Evolutionary conservation across 2,329 filamentous ascomycete genomes (phyloP).

Genomic region (Colletotrichum musicola): DNA sequence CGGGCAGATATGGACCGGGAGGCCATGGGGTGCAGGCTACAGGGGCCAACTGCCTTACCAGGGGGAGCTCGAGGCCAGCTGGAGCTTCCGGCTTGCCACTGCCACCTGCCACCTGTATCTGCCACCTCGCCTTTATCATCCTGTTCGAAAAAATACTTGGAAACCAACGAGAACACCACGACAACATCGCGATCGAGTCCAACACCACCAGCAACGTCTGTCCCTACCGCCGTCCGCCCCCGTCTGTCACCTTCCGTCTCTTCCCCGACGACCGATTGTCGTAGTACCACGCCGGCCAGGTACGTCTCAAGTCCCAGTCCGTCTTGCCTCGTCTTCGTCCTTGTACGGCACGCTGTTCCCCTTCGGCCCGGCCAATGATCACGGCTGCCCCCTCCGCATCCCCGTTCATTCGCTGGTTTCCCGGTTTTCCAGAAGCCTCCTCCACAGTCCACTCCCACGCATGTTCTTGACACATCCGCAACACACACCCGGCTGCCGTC

Average conservation of each 20-base stretch:
- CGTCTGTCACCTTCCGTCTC: background rate
- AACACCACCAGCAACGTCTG: background rate
- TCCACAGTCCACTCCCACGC: slow-evolving; percentile 28
- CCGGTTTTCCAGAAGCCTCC: slow-evolving; percentile 34
- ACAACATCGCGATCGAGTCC: background rate
- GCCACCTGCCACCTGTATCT: slow-evolving; percentile 11
- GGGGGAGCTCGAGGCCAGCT: slow-evolving; percentile 12
- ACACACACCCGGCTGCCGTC: slow-evolving; percentile 30
- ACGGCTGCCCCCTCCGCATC: slow-evolving; percentile 19
- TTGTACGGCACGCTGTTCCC: slow-evolving; percentile 11
- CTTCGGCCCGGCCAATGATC: slow-evolving; percentile 35
- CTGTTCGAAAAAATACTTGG: background rate
- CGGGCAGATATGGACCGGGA: no score
- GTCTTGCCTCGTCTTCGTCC: slow-evolving; percentile 5
- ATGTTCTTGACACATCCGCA: background rate
- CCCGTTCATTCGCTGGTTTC: slow-evolving; percentile 34
- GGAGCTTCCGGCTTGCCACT: background rate
- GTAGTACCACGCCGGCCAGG: slow-evolving; percentile 12
- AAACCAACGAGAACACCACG: background rate
- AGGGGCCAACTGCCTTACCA: no score
- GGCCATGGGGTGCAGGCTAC: no score
- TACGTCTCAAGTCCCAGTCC: slow-evolving; percentile 2
- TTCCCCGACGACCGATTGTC: background rate
- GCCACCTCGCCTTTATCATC: slow-evolving; percentile 5
- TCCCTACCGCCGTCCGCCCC: background rate